Base-by-base conservation (phyloP, 805 yeast genomes). In the Saccharomycopsis sp. region DNA sequence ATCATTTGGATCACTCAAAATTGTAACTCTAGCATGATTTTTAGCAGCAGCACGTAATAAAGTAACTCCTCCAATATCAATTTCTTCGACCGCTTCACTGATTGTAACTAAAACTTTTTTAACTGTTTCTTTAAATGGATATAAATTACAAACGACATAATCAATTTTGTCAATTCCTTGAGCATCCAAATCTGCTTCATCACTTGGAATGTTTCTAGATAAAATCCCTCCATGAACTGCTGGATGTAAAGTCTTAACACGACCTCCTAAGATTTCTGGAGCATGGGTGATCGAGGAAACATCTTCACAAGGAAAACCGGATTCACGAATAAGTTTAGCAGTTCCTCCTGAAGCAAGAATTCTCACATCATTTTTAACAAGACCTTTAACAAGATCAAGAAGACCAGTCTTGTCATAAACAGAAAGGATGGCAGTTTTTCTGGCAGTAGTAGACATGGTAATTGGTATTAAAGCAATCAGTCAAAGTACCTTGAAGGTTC, bases 191-290 rank as follows among this genome's bases (percentile, higher is more conserved):
- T 92, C 98, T 53, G 76, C 66, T 64, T 87, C 94, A 64, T 92
- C 98, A 49, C 82, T 69, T 53, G 87, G 94, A 60, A 86, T 72
- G 66, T 92, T 76, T 68, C 97, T 78, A 39, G 98, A 97, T 52
- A 92, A 73, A 55, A 92, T 92, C 58, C 94, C 95, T 54, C 95
- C 98, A 62, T 92, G 98, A 47, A 92, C 96, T 23, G 97, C 98
- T 31, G 98, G 98, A 61, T 92, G 98, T 54, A 92, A 71, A 45
- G 98, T 92, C 70, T 92, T 92, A 53, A 92, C 98, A 66, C 98
- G 76, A 50, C 98, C 98, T 49, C 96, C 95, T 52, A 92, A 72
- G 95, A 92, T 92, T 65, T 92, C 98, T 39, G 98, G 98, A 31
- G 97, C 97, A 58, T 92, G 95, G 28, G 98, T 92, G 60, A 92